Percentiles rank a stretch among this genome's conserved stretches.
These are phyloP conservation scores for Paracorniculantispora psalliotae DNA, from an alignment of 2,329 filamentous ascomycete species.

Conservation along the genomic window DNA sequence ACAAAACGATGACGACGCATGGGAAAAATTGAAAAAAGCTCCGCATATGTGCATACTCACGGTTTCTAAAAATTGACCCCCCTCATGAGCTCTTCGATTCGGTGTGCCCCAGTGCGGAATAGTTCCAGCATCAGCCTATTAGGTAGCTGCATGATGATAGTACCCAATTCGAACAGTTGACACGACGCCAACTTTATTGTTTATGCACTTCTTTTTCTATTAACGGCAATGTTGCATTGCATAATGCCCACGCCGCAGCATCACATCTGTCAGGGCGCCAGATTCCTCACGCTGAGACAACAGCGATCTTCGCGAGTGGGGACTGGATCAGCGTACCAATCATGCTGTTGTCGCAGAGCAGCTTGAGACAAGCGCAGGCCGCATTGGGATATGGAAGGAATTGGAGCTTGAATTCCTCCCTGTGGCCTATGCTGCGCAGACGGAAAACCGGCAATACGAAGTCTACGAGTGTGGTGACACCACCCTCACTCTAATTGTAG, in stretches of 20 bases:
- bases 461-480: too few relatives aligned
- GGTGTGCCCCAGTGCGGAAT: too few relatives aligned
- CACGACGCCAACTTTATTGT: too few relatives aligned
- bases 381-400: neutral
- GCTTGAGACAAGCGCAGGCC: neutral
- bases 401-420: neutral
- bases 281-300: slow-evolving; percentile 10
- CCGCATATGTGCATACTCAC: neutral
- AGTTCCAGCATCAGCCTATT: neutral
- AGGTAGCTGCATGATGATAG: too few relatives aligned
- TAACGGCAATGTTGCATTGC: neutral
- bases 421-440: neutral
- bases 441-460: neutral
- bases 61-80: neutral
- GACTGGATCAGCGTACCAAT: neutral
- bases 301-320: neutral
- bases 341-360: neutral
- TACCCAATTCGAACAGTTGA: too few relatives aligned
- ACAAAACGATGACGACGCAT: neutral
- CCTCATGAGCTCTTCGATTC: neutral
- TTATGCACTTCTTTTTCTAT: too few relatives aligned
- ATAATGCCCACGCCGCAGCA: neutral
- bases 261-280: neutral
- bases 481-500: too few relatives aligned
- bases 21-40: neutral